Conservation (phyloP, 2,329 filamentous ascomycete genomes). For the Penicillium sp. region DNA sequence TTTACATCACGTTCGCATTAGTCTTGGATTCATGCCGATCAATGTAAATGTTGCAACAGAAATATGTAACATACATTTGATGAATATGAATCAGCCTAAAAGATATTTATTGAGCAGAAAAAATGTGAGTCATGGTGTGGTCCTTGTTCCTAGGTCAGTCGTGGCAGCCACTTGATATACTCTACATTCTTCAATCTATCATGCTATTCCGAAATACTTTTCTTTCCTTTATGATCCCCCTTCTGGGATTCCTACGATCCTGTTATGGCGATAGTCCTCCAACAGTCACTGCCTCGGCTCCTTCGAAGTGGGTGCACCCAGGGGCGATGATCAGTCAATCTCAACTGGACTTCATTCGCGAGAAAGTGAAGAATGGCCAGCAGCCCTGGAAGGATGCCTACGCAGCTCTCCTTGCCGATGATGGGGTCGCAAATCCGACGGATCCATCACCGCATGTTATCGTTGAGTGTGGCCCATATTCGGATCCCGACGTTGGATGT, state of each 20-base stretch:
- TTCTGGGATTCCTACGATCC: background rate
- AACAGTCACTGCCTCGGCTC: background rate
- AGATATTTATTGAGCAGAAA: too few species aligned
- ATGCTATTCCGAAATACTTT: background rate
- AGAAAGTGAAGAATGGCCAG: background rate
- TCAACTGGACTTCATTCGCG: conserved; percentile 4
- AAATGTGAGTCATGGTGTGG: too few species aligned
- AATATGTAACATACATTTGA: too few species aligned
- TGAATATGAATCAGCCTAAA: too few species aligned
- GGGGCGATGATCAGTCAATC: conserved; percentile 8
- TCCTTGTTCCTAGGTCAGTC: too few species aligned
- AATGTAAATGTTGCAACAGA: too few species aligned
- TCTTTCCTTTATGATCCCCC: too few species aligned
- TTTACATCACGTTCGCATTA: background rate
- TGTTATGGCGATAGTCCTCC: background rate
- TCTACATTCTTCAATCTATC: background rate
- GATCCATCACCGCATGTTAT: conserved; percentile 14
- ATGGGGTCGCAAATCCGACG: background rate
- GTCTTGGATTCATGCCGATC: background rate
- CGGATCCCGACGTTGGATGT: conserved; percentile 32
- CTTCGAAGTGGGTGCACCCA: conserved; percentile 7
- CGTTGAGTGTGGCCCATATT: conserved; percentile 32
- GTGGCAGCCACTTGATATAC: too few species aligned
- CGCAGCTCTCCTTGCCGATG: background rate
- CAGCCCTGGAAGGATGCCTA: conserved; percentile 5